Percentiles rank a stretch among this genome's conserved stretches.
Evolutionary conservation across 2,329 filamentous ascomycete species (phyloP).

Genomic region (Diaporthe helianthi): DNA sequence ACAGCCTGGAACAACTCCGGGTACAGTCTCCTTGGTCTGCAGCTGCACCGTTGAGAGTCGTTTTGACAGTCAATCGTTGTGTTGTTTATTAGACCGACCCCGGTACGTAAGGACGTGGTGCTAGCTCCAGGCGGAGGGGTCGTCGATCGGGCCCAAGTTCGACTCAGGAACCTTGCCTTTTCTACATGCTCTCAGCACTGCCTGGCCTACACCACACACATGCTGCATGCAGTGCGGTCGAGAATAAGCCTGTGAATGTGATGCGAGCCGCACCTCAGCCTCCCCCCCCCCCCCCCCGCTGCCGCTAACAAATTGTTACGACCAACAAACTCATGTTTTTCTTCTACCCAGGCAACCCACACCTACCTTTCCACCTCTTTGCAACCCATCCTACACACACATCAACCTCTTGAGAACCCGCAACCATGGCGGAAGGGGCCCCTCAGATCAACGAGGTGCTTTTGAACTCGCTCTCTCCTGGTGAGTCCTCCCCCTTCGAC

Average conservation of each 20-base stretch:
- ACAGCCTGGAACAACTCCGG: constrained; percentile 7
- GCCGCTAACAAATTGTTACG: constrained; percentile 33
- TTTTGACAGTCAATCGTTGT: constrained; percentile 2
- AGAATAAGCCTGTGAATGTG: constrained; percentile 28
- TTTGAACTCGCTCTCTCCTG: constrained; percentile 92
- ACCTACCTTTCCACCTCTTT: constrained; percentile 24
- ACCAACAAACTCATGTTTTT: constrained; percentile 35
- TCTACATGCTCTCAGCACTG: constrained; percentile 9
- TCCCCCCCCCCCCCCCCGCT: constrained; percentile 33
- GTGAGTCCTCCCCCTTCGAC: constrained; percentile 60
- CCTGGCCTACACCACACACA: background rate
- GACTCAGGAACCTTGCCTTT: constrained; percentile 31
- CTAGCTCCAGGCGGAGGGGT: constrained; percentile 29
- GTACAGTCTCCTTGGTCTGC: background rate
- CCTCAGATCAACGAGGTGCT: constrained; percentile 98
- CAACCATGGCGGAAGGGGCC: constrained; percentile 69
- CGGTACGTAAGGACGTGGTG: constrained; percentile 22
- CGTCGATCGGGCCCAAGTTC: constrained; percentile 27
- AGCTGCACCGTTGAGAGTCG: constrained; percentile 3
- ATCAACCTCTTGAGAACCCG: constrained; percentile 24
- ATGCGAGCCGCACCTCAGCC: constrained; percentile 31
- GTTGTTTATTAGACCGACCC: constrained; percentile 10
- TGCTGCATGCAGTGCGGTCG: constrained; percentile 6
- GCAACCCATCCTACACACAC: constrained; percentile 41
- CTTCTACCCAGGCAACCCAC: constrained; percentile 32